These are phyloP conservation scores for Ganoderma lingzhi DNA, from an alignment of 1,284 basidiomycete genomes.

Conservation along the genomic window DNA sequence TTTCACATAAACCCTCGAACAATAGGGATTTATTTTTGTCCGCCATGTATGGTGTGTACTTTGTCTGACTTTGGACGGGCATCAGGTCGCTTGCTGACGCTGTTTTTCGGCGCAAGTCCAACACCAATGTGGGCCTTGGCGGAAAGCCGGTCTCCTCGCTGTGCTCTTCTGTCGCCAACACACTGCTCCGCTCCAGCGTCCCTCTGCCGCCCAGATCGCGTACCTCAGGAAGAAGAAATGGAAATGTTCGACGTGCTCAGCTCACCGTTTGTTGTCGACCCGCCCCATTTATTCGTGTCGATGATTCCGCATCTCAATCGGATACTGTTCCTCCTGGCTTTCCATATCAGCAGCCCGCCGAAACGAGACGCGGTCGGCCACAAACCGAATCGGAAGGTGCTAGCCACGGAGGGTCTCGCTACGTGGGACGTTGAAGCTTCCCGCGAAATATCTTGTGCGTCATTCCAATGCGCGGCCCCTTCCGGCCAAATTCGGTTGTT, in stretches of 20 bases:
- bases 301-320: constrained; percentile 36
- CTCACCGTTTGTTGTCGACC: too few relatives aligned
- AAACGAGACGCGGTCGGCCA: constrained; percentile 77
- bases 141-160: too few relatives aligned
- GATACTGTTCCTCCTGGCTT: constrained; percentile 66
- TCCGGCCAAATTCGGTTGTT: background rate
- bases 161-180: too few relatives aligned
- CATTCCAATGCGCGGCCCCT: background rate
- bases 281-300: too few relatives aligned
- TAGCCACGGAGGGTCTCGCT: constrained; percentile 68
- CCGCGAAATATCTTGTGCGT: constrained; percentile 47
- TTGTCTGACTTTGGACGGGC: background rate
- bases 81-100: too few relatives aligned
- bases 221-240: too few relatives aligned
- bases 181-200: too few relatives aligned
- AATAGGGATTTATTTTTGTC: background rate
- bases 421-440: constrained; percentile 56
- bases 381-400: constrained; percentile 73
- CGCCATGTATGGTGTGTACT: background rate
- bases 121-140: too few relatives aligned
- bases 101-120: too few relatives aligned
- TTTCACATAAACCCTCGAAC: background rate
- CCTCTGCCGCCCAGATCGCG: too few relatives aligned
- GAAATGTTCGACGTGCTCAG: too few relatives aligned
- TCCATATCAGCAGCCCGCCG: constrained; percentile 67